Percentiles rank a stretch among this genome's conserved stretches.
Evolutionary conservation across 2,329 filamentous ascomycete species (phyloP).

Genomic region (Colletotrichum sp.): DNA sequence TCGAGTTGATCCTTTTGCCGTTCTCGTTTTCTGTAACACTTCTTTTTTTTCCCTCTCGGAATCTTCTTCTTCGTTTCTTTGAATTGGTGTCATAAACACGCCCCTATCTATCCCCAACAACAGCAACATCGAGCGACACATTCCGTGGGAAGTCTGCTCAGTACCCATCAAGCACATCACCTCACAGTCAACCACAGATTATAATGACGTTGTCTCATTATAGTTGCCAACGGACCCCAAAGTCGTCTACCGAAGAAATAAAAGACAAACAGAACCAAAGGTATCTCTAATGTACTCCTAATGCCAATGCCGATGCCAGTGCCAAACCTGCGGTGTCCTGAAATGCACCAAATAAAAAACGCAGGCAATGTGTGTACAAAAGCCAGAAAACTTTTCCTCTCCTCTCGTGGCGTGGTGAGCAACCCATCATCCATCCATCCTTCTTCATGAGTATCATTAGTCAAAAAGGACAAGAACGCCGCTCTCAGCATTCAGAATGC

Average conservation of each 20-base stretch:
- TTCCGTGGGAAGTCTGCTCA: neutral
- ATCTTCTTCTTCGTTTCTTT: neutral
- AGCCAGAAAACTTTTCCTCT: neutral
- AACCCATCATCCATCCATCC: neutral
- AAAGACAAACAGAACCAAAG: neutral
- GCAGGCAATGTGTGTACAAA: neutral
- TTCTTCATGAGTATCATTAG: neutral
- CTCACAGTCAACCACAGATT: neutral
- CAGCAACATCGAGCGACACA: neutral
- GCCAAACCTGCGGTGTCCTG: neutral
- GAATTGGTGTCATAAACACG: neutral
- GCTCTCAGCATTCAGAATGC: constrained; percentile 8
- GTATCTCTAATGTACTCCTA: constrained; percentile 1
- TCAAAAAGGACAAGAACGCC: accelerated
- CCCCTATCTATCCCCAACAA: neutral
- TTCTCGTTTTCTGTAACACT: neutral
- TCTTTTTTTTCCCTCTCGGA: accelerated
- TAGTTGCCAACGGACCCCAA: neutral
- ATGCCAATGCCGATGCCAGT: neutral
- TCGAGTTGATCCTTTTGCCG: neutral
- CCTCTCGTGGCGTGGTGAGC: too few species aligned
- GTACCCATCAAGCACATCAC: neutral
- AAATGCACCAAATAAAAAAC: neutral
- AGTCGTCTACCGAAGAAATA: neutral
- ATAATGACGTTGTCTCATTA: neutral